Base-by-base conservation (phyloP, 345 rosid genomes). In the Camelina neglecta region DNA sequence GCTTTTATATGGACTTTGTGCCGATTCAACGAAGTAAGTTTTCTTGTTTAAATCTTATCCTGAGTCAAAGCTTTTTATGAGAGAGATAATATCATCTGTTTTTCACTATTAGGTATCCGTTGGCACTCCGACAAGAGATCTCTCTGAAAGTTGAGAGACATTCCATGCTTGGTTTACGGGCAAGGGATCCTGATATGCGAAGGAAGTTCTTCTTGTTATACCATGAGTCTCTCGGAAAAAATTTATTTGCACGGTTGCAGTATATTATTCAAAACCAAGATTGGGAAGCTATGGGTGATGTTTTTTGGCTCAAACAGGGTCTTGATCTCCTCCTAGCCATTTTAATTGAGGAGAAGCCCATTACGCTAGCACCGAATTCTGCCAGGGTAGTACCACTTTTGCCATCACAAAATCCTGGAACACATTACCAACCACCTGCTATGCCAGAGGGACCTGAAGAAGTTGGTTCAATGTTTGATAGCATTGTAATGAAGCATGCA, bases 251-350 rank as follows among this genome's bases (percentile, higher is more conserved):
- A 38, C 89, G 97, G 79, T 71, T 94, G 84, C 97, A 94, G 59
- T 92, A 81, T 75, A 92, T 94, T 65, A 86, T 94, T 67, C 96
- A 92, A 80, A 8, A 65, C 75, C 99, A 94, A 84, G 97, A 94
- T 56, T 94, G 99, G 99, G 97, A 94, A 86, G 96, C 99, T 83
- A 69, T 92, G 77, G 88, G 93, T 75, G 97, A 94, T 84, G 99
- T 90, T 69, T 94, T 94, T 83, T 94, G 99, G 99, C 93, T 94
- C 80, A 94, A 94, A 81, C 99, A 94, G 79, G 97, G 99, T 55
- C 96, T 94, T 76, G 98, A 94, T 89, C 95, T 94, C 72, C 93
- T 94, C 69, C 85, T 94, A 53, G 95, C 99, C 47, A 86, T 92
- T 71, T 83, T 94, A 68, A 90, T 89, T 16, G 92, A 87, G 83